phyloP scores from a whole-genome alignment of 2,329 filamentous ascomycete species.

The Aspergillus novoparasiticus region DNA sequence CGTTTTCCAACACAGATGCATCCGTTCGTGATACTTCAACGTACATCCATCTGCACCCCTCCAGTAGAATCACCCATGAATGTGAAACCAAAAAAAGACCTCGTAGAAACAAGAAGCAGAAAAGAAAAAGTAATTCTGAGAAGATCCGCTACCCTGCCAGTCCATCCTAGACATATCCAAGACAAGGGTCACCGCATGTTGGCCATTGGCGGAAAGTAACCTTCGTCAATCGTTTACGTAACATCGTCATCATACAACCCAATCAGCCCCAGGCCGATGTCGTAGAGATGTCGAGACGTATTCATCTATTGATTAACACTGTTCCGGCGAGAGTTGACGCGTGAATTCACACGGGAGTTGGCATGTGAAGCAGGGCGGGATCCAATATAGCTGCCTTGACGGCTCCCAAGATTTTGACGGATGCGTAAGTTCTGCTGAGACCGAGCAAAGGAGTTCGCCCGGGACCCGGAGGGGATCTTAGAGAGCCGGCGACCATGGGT shows the following conservation, averaged over 20 bases:
- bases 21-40: background rate
- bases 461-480: constrained; percentile 36
- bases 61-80: background rate
- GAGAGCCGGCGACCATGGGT: constrained; percentile 34
- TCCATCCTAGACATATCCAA: background rate
- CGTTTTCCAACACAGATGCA: background rate
- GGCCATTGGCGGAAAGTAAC: background rate
- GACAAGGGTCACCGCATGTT: background rate
- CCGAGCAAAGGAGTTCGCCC: constrained; percentile 42
- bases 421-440: constrained; percentile 43
- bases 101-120: background rate
- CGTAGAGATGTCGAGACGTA: background rate
- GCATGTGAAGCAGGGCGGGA: constrained; percentile 29
- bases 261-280: background rate
- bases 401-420: constrained; percentile 39
- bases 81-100: constrained; percentile 1
- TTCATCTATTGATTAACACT: constrained; percentile 12
- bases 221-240: background rate
- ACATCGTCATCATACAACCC: background rate
- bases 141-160: background rate
- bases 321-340: constrained; percentile 35
- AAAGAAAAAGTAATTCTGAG: background rate
- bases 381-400: constrained; percentile 34
- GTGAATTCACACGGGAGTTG: constrained; percentile 31
- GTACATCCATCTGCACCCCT: background rate